Base-by-base conservation (phyloP, 176 grass and related monocot species). In the Oropetium thomaeum region DNA sequence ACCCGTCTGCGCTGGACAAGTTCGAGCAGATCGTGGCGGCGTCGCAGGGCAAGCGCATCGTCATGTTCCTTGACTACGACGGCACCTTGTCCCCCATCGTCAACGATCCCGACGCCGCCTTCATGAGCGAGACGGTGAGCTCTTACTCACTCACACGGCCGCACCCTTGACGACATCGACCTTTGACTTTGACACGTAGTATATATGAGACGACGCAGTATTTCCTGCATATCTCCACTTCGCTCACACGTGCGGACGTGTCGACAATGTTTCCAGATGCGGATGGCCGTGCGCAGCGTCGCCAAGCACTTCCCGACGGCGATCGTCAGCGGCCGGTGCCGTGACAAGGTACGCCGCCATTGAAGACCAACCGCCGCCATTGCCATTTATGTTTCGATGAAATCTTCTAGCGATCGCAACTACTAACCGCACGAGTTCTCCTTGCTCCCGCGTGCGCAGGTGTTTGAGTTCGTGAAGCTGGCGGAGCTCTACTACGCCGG, bases 51-150 rank as follows among this genome's bases (percentile, higher is more conserved):
- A 96, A 96, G 87, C 92, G 92, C 37, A 90, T 99, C 47, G 92
- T 90, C 39, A 87, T 99, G 87, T 99, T 99, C 82, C 70, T 99
- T 4, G 96, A 99, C 83, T 99, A 99, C 72, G 96, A 99, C 61
- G 96, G 96, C 32, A 99, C 96, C 1, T 89, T 99, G 7, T 99
- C 96, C 5, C 96, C 96, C 73, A 96, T 99, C 52, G 96, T 99
- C 16, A 85, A 96, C 55, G 96, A 99, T 82, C 96, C 96, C 15
- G 96, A 99, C 73, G 84, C 80, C 25, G 96, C 96, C 76, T 99
- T 96, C 89, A 99, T 99, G 92, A 90, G 87, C 67, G 96, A 99
- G 59, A 85, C 89, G 71, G 96, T 99, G 81, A 62, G 48, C 23
- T 9, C 20, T 20, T 17, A 15, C 1, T 19, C 16, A 49, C 19